A percentile compares a stretch with the other conserved stretches of the same genome.
These are phyloP conservation scores for Ophiognomonia clavigignenti-juglandacearum DNA, from an alignment of 2,329 filamentous ascomycete genomes.

Conservation along the genomic window DNA sequence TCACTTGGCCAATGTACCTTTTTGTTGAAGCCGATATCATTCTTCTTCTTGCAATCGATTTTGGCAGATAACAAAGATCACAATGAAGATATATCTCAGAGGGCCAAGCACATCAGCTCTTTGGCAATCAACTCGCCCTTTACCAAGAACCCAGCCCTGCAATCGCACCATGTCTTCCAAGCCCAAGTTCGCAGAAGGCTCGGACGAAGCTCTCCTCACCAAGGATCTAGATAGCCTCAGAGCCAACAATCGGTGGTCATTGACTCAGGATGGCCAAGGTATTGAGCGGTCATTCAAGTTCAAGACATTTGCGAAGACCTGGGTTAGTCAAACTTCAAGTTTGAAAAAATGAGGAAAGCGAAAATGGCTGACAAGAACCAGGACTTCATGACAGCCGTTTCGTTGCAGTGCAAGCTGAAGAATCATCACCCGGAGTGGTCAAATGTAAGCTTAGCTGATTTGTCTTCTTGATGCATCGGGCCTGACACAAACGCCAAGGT, in stretches of 20 bases:
- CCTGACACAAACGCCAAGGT: slow-evolving; percentile 41
- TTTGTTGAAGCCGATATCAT: neutral
- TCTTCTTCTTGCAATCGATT: neutral
- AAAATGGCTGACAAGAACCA: slow-evolving; percentile 25
- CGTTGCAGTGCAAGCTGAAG: slow-evolving; percentile 60
- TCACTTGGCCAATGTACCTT: neutral
- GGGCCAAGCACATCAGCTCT: neutral
- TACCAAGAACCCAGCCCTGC: neutral
- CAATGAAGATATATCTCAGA: neutral
- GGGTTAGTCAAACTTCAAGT: slow-evolving; percentile 39
- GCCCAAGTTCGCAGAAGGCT: slow-evolving; percentile 39
- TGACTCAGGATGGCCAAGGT: slow-evolving; percentile 46
- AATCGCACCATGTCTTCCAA: slow-evolving; percentile 8
- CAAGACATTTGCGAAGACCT: slow-evolving; percentile 61
- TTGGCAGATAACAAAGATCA: neutral
- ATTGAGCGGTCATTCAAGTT: slow-evolving; percentile 59
- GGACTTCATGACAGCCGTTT: slow-evolving; percentile 73
- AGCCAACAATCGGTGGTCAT: slow-evolving; percentile 40
- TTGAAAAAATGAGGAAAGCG: neutral
- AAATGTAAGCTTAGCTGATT: slow-evolving; percentile 46
- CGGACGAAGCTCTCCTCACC: slow-evolving; percentile 34
- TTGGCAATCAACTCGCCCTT: neutral
- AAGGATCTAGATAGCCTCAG: slow-evolving; percentile 29
- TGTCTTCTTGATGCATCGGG: slow-evolving; percentile 19
- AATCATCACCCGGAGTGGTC: slow-evolving; percentile 76